A percentile compares a stretch with the other conserved stretches of the same genome.
Evolutionary conservation across 106 monocot species (phyloP).

Genomic region (Dendrobium nobile): DNA sequence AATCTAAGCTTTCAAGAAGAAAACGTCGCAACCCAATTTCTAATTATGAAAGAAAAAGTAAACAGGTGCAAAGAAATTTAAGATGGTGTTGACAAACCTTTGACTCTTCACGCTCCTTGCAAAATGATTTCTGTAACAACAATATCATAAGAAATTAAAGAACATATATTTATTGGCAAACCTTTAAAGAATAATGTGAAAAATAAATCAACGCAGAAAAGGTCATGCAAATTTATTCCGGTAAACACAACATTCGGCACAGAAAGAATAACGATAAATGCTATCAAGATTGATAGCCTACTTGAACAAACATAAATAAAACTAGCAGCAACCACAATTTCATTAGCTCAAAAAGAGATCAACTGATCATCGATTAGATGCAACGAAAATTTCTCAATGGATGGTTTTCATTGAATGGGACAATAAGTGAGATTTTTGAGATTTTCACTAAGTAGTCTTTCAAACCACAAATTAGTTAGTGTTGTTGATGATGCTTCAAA

Average conservation of each 20-base stretch:
- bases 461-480: background rate
- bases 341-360: background rate
- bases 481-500: background rate
- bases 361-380: background rate
- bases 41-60: background rate
- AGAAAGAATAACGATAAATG: background rate
- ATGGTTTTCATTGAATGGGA: background rate
- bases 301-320: background rate
- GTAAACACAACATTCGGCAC: background rate
- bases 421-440: background rate
- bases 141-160: conserved; percentile 11
- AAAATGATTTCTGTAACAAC: conserved; percentile 69
- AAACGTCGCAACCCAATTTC: background rate
- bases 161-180: background rate
- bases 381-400: background rate
- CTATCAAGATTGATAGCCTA: background rate
- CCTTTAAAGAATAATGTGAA: background rate
- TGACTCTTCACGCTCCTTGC: conserved; percentile 54
- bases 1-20: background rate
- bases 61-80: background rate
- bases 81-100: conserved; percentile 38
- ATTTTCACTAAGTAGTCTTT: background rate
- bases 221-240: background rate
- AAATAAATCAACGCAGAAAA: background rate
- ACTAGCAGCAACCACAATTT: background rate